Evolutionary conservation across 2,329 filamentous ascomycete genomes (phyloP).

Genomic region (Epichloe elymi): DNA sequence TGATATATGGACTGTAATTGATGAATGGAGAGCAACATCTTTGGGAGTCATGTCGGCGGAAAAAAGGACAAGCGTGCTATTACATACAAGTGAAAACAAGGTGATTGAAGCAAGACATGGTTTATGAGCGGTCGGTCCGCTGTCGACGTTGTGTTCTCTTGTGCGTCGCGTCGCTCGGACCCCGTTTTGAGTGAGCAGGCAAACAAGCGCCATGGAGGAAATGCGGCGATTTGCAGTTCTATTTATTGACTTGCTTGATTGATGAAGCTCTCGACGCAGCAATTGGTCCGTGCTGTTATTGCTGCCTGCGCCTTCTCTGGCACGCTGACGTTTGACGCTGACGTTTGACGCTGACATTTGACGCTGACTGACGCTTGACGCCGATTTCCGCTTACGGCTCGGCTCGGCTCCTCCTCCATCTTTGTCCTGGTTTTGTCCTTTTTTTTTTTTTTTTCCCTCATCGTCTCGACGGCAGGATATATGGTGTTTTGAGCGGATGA

Average conservation of each 20-base stretch:
- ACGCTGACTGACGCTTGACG: too few relatives aligned
- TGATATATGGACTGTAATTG: neutral
- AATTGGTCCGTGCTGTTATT: neutral
- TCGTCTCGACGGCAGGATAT: neutral
- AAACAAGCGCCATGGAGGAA: too few relatives aligned
- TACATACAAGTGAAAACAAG: neutral
- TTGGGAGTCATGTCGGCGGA: constrained; percentile 1
- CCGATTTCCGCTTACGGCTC: too few relatives aligned
- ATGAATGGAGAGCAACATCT: neutral
- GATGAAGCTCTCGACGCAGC: neutral
- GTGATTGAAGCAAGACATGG: neutral
- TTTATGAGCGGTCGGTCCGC: neutral
- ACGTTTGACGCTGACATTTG: too few relatives aligned
- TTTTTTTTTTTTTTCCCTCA: neutral
- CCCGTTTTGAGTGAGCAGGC: too few relatives aligned
- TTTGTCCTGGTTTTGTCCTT: too few relatives aligned
- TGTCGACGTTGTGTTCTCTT: too few relatives aligned
- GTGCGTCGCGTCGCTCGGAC: too few relatives aligned
- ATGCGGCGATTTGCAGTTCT: too few relatives aligned
- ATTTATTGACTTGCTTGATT: too few relatives aligned
- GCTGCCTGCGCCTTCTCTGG: neutral
- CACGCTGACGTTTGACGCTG: neutral
- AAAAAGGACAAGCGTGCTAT: constrained; percentile 4
- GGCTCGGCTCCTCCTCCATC: too few relatives aligned
- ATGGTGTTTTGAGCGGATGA: too few relatives aligned